Base-by-base conservation (phyloP, 2,329 filamentous ascomycete genomes). In the Diaporthe citrichinensis region DNA sequence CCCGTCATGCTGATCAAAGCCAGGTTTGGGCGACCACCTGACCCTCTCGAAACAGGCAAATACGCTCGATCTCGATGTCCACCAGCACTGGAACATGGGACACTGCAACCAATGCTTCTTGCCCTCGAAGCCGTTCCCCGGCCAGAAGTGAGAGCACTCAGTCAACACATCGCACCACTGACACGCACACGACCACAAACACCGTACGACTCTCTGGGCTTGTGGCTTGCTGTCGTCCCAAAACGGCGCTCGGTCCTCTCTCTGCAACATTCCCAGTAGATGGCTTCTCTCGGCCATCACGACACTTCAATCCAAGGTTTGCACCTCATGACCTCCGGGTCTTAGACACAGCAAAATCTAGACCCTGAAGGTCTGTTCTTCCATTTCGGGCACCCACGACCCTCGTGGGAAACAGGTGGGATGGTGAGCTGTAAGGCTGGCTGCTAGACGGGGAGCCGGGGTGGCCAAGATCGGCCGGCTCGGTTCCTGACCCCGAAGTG, bases 1-100 rank as follows among this genome's bases (percentile, higher is more conserved):
- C 36, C 61, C 73, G 74, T 69, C 74, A 76, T 61, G 71, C 74
- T 76, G 74, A 76, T 73, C 71, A n/a, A n/a, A 44, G 53, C 71
- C 61, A 23, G 1, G 53, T 55, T 51, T 57, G 55, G 69, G 2
- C 23, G 41, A 58, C 61, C 74, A 73, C 61, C 46, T 76, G 74
- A 76, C 71, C 74, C 8, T 41, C 49, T 72, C 36, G n/a, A 51
- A 72, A 57, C 53, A 65, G 53, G 46, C 58, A 46, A 51, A 46
- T 34, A 39, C 39, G 41, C 28, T 68, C 17, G n/a, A 75, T 72
- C 73, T 75, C 73, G 73, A 75, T 75, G 39, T 57, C 46, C 65
- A 36, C 73, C 36, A 36, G 39, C 65, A 65, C 41, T 36, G 55
- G 61, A 51, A 46, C 61, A 46, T 53, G 39, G 28, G 28, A 73